phyloP scores from a whole-genome alignment of 805 yeast genomes.

The Candida tammaniensis region DNA sequence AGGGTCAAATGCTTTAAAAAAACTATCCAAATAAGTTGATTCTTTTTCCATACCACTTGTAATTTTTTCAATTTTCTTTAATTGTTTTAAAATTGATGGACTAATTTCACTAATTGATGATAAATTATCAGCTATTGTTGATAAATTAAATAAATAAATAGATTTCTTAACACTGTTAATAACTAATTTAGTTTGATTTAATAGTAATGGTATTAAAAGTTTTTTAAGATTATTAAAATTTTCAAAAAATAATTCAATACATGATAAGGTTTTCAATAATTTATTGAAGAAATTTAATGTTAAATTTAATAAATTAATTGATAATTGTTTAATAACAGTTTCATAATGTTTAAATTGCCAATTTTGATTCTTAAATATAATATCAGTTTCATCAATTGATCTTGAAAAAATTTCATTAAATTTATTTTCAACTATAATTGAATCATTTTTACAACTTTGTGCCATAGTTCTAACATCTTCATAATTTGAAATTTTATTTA shows the following conservation, averaged over 20 bases:
- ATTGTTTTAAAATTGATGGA: constrained; percentile 24
- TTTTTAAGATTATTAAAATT: constrained; percentile 37
- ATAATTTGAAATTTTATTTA: constrained; percentile 37
- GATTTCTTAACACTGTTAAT: constrained; percentile 25
- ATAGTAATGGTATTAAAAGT: constrained; percentile 33
- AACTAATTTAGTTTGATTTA: constrained; percentile 29
- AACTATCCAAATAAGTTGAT: constrained; percentile 24
- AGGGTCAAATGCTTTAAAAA: constrained; percentile 31
- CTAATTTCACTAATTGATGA: constrained; percentile 17
- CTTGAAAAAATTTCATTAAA: constrained; percentile 27
- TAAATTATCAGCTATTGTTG: constrained; percentile 31
- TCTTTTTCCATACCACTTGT: constrained; percentile 38
- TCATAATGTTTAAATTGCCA: constrained; percentile 31
- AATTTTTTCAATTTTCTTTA: constrained; percentile 35
- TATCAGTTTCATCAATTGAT: constrained; percentile 7
- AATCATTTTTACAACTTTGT: constrained; percentile 15
- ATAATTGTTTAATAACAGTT: constrained; percentile 17
- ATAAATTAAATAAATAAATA: constrained; percentile 23
- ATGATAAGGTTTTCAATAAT: constrained; percentile 25
- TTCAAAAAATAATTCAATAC: constrained; percentile 38
- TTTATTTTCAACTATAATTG: constrained; percentile 29
- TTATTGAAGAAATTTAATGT: constrained; percentile 16
- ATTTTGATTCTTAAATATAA: constrained; percentile 7
- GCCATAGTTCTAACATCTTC: constrained; percentile 40
- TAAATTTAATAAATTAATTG: constrained; percentile 17